Evolutionary conservation across 371 early-diverging fungal genomes (phyloP).

Genomic region (Mucor circinelloides): DNA sequence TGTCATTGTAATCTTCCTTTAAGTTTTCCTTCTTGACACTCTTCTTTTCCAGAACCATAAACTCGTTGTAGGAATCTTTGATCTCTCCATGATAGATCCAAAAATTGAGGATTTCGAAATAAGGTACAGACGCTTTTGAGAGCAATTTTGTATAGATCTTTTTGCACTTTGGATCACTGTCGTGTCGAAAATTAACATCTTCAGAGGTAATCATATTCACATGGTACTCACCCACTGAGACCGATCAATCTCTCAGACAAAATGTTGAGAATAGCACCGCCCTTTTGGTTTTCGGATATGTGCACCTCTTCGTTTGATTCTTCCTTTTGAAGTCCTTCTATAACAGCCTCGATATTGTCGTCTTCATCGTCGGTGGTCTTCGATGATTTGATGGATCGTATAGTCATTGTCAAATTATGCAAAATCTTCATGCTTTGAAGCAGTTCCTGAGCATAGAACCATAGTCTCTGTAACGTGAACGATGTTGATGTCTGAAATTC

Average conservation of each 20-base stretch:
- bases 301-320: slow-evolving; percentile 29
- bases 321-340: slow-evolving; percentile 52
- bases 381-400: slow-evolving; percentile 27
- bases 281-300: slow-evolving; percentile 58
- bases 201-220: slow-evolving; percentile 6
- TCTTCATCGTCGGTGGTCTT: slow-evolving; percentile 1
- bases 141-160: slow-evolving; percentile 79
- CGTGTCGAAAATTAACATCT: slow-evolving; percentile 33
- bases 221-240: slow-evolving; percentile 64
- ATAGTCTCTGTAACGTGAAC: slow-evolving; percentile 88
- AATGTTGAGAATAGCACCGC: slow-evolving; percentile 65
- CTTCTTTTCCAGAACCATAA: slow-evolving; percentile 78
- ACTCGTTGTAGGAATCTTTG: slow-evolving; percentile 85
- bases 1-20: slow-evolving; percentile 75
- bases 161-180: slow-evolving; percentile 74
- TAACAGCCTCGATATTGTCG: slow-evolving; percentile 53
- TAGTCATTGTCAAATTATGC: slow-evolving; percentile 60
- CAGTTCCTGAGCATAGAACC: slow-evolving; percentile 85
- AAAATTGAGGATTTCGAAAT: slow-evolving; percentile 73
- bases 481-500: slow-evolving; percentile 71
- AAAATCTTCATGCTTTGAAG: slow-evolving; percentile 71
- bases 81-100: slow-evolving; percentile 93
- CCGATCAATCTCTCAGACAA: slow-evolving; percentile 63
- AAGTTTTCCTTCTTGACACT: slow-evolving; percentile 66
- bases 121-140: slow-evolving; percentile 79